Percentiles rank a stretch among this genome's conserved stretches.
Conservation (phyloP, 2,329 filamentous ascomycete species). For the Fusarium falciforme region DNA sequence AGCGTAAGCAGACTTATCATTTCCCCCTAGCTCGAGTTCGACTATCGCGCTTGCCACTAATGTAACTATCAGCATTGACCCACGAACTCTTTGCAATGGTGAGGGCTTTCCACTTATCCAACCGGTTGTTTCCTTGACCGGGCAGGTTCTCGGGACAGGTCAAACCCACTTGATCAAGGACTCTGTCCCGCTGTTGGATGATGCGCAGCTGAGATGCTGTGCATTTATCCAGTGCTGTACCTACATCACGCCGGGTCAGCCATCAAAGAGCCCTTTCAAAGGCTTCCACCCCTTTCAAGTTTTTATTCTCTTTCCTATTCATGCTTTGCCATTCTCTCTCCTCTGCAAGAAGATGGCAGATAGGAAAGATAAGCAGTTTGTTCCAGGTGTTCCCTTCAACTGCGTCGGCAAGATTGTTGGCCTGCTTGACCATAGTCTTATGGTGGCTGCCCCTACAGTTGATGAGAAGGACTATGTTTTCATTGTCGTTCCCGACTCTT, state of each 20-base stretch:
- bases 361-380: not conserved
- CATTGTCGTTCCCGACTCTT: not conserved
- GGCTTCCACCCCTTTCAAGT: not conserved
- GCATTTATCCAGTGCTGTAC: not conserved
- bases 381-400: not conserved
- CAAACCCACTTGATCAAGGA: not conserved
- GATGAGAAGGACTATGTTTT: not conserved
- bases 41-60: conserved; percentile 1
- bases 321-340: not conserved
- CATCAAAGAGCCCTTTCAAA: not conserved
- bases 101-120: not conserved
- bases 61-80: not conserved
- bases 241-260: not conserved
- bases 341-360: conserved; percentile 1
- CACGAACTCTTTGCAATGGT: not conserved
- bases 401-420: not conserved
- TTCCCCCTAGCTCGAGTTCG: not conserved
- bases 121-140: not conserved
- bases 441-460: not conserved
- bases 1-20: conserved; percentile 2
- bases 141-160: not conserved
- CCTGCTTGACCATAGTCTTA: not conserved
- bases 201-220: not conserved
- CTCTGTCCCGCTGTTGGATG: not conserved
- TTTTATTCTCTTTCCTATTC: not conserved